Percentiles rank a stretch among this genome's conserved stretches.
phyloP scores from a whole-genome alignment of 2,329 filamentous ascomycete genomes.

The Fusarium bactridioides region DNA sequence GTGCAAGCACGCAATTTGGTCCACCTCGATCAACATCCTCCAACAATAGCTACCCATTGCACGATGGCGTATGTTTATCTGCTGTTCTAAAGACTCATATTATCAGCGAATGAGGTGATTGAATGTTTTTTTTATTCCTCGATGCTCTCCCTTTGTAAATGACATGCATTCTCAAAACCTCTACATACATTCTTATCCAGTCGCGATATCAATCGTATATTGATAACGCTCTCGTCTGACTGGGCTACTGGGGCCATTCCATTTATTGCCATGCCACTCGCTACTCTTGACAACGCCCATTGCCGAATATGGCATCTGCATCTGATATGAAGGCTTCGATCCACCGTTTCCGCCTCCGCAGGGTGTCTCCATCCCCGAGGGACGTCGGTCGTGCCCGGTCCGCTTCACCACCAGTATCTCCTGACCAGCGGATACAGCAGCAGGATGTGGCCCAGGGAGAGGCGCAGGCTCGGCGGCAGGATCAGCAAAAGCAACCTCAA shows the following conservation, averaged over 20 bases:
- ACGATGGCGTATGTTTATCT: slow-evolving; percentile 19
- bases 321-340: slow-evolving; percentile 42
- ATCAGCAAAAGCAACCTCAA: slow-evolving; percentile 9
- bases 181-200: not conserved
- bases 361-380: slow-evolving; percentile 38
- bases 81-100: not conserved
- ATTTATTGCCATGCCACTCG: slow-evolving; percentile 11
- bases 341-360: slow-evolving; percentile 40
- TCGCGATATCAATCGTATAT: not conserved
- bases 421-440: slow-evolving; percentile 16
- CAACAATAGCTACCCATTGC: slow-evolving; percentile 5
- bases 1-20: slow-evolving; percentile 40
- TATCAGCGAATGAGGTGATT: not conserved
- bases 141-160: not conserved
- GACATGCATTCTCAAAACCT: not conserved
- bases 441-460: slow-evolving; percentile 17
- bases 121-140: not conserved
- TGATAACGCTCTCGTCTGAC: not conserved
- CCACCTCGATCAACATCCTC: slow-evolving; percentile 25
- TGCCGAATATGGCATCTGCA: slow-evolving; percentile 39
- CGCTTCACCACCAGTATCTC: slow-evolving; percentile 39
- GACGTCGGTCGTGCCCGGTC: slow-evolving; percentile 39
- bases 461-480: slow-evolving; percentile 27
- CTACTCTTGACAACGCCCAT: not conserved
- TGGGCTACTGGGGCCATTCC: not conserved